Evolutionary conservation across 2,329 filamentous ascomycete genomes (phyloP), one percentile per base, ranked within the genome.

Genomic region (Aspergillus pseudoviridinutans): DNA sequence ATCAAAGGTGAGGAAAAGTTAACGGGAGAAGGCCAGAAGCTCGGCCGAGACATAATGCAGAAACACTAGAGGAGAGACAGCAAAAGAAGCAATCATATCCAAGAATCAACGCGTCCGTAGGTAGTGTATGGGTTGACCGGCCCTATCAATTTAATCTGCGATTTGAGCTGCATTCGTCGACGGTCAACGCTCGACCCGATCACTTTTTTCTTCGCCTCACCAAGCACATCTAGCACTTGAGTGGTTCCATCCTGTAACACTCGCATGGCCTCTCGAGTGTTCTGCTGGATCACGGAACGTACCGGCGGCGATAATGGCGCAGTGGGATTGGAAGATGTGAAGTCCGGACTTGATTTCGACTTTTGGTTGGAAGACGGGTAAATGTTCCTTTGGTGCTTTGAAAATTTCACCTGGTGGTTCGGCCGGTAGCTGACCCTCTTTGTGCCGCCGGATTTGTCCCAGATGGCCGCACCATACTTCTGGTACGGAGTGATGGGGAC

Each of bases 71-170:
- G 17, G 20, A 49, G 46, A 49, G 9, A 51, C 49, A 53, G 49
- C 20, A 42, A 53, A 54, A 42, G 32, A 25, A n/a, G 27, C 28
- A 27, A 49, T 67, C 56, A 72, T 41, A 71, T 52, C 71, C 71
- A 74, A 12, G 66, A 67, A 61, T 73, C 64, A 28, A 58, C 54
- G 35, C 61, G 60, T 17, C 47, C 55, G 24, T 64, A 67, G 9
- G 64, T 62, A 35, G 59, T 64, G 53, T 70, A 66, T 3, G 70
- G 66, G 42, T 74, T 71, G 6, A 72, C 67, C 12, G 74, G 73
- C 4, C 75, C 74, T 32, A 78, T 65, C 25, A 78, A 28, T 49
- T 69, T 72, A 50, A 78, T 78, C 51, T 74, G 71, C 22, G 73
- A 67, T 63, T 78, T 78, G 54, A 78, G 54, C 51, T 69, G 66